Evolutionary conservation across 768 basidiomycete species (phyloP).

Genomic region (Mycena indigotica): DNA sequence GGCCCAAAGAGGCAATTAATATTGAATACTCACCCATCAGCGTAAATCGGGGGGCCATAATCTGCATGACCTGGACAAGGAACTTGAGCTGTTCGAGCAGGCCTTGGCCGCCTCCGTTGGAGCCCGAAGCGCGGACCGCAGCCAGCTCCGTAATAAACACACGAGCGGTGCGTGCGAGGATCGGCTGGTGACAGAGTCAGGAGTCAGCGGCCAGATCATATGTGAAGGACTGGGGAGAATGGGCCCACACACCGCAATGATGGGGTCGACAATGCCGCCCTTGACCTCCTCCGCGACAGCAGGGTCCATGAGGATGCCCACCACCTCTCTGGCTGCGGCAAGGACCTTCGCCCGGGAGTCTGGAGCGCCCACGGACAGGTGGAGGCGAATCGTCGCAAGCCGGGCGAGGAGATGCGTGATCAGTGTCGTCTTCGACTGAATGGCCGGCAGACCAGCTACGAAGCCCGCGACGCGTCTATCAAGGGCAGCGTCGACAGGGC

Average conservation of each 20-base stretch:
- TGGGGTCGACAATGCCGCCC: constrained; percentile 16
- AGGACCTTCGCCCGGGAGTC: constrained; percentile 7
- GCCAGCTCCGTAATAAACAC: background rate
- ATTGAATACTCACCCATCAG: background rate
- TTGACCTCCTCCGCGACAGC: constrained; percentile 7
- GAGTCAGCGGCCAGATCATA: too few species aligned
- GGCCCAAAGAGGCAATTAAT: background rate
- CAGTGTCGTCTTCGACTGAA: constrained; percentile 18
- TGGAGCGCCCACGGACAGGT: constrained; percentile 22
- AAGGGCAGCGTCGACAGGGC: constrained; percentile 23
- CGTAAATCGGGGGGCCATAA: background rate
- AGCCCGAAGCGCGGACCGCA: background rate
- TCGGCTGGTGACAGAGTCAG: background rate
- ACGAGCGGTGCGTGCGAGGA: background rate
- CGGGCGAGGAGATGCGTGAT: constrained; percentile 30
- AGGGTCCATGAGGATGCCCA: constrained; percentile 6
- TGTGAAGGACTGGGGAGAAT: background rate
- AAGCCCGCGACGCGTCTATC: constrained; percentile 18
- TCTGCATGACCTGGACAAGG: background rate
- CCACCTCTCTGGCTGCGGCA: constrained; percentile 11
- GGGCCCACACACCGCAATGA: constrained; percentile 8
- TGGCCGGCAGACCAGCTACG: constrained; percentile 1
- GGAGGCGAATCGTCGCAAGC: constrained; percentile 30
- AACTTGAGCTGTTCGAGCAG: background rate
- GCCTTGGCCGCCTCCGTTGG: background rate